phyloP scores from a whole-genome alignment of 306 rosid genomes.

The Inga laurina region DNA sequence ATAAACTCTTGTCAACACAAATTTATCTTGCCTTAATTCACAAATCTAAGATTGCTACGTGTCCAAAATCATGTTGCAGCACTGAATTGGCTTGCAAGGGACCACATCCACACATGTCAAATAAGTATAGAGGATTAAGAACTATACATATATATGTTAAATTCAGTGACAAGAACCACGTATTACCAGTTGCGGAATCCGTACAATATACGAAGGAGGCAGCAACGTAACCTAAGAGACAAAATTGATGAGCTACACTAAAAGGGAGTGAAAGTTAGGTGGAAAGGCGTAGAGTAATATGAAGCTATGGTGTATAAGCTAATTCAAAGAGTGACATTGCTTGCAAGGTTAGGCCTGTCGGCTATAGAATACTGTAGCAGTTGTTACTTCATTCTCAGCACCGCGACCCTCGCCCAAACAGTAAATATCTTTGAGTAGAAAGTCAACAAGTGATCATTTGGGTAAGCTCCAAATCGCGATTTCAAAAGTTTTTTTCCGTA shows the following conservation, averaged over 20 bases:
- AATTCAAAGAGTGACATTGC: slow-evolving; percentile 34
- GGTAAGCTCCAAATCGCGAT: too few relatives aligned
- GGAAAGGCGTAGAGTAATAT: slow-evolving; percentile 22
- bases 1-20: background rate
- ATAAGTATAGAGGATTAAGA: background rate
- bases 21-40: background rate
- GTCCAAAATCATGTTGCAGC: slow-evolving; percentile 6
- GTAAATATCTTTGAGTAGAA: background rate
- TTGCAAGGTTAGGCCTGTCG: slow-evolving; percentile 40
- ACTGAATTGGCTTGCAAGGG: slow-evolving; percentile 37
- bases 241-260: background rate
- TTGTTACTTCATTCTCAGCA: slow-evolving; percentile 16
- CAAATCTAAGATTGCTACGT: slow-evolving; percentile 10
- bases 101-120: slow-evolving; percentile 7
- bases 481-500: too few relatives aligned
- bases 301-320: slow-evolving; percentile 23
- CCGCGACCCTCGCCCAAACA: slow-evolving; percentile 19
- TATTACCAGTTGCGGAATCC: background rate
- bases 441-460: background rate
- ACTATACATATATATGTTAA: background rate
- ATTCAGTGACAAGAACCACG: background rate
- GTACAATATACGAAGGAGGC: background rate
- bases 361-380: slow-evolving; percentile 36
- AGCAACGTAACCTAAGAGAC: background rate
- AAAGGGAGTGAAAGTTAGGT: background rate